A percentile compares a stretch with the other conserved stretches of the same genome.
Evolutionary conservation across 371 early-diverging fungal genomes (phyloP).

Genomic region (Syncephalastrum sp.): DNA sequence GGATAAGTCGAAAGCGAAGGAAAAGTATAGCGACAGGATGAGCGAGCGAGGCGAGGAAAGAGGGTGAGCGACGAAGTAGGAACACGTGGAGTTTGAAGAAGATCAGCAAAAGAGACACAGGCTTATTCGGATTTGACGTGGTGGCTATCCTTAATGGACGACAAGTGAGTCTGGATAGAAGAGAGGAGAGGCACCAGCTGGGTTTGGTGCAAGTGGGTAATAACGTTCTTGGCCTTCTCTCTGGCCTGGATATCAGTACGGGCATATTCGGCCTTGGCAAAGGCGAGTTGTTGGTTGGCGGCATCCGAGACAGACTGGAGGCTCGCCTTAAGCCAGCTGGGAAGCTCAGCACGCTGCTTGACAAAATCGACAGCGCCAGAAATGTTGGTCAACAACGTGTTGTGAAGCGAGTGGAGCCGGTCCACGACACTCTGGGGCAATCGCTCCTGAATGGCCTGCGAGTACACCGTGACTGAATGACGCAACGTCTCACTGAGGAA

Average conservation of each 20-base stretch:
- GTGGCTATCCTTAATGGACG: conserved; percentile 24
- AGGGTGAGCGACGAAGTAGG: too few species aligned
- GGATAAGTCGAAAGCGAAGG: conserved; percentile 1
- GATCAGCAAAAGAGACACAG: conserved; percentile 3
- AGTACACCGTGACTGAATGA: conserved; percentile 22
- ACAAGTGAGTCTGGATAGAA: conserved; percentile 36
- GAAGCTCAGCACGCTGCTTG: conserved; percentile 43
- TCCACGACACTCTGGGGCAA: conserved; percentile 25
- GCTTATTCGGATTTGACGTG: conserved; percentile 28
- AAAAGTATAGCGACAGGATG: neutral
- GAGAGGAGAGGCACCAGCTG: conserved; percentile 58
- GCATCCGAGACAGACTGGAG: conserved; percentile 38
- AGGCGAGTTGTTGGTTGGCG: conserved; percentile 43
- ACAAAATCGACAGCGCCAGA: conserved; percentile 33
- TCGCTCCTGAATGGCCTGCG: conserved; percentile 24
- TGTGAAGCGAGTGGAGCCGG: conserved; percentile 22
- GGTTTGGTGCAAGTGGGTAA: conserved; percentile 39
- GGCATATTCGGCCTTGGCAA: conserved; percentile 39
- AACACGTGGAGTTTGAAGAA: conserved; percentile 1
- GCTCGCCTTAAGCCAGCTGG: conserved; percentile 49
- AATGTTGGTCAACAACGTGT: conserved; percentile 25
- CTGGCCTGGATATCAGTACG: conserved; percentile 46
- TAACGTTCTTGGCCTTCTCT: conserved; percentile 54
- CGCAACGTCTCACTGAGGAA: conserved; percentile 22
- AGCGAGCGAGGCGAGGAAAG: too few species aligned